Percentiles rank a stretch among this genome's conserved stretches.
These are phyloP conservation scores for Fagopyrum esculentum DNA, from an alignment of 148 eudicot genomes.

Conservation along the genomic window DNA sequence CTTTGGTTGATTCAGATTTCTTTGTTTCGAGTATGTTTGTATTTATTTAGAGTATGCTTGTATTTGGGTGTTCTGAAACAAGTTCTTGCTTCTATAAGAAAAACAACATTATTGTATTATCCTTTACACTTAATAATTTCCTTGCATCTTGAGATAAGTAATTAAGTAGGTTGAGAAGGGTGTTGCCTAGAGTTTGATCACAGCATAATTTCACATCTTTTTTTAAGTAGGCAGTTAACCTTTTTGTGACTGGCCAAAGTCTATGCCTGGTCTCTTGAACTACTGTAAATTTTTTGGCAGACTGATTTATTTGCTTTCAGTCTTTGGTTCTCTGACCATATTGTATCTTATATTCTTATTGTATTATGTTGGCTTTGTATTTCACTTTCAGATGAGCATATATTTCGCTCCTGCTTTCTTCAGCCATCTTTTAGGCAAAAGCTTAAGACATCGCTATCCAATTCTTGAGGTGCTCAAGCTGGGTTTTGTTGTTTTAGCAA, in stretches of 20 bases:
- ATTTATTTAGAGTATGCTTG: not conserved
- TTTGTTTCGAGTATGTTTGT: not conserved
- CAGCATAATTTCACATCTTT: not conserved
- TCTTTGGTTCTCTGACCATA: not conserved
- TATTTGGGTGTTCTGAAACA: not conserved
- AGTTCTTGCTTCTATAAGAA: not conserved
- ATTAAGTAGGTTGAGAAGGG: not conserved
- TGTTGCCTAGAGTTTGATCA: not conserved
- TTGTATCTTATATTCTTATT: not conserved
- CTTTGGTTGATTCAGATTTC: not conserved
- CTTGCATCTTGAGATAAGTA: not conserved
- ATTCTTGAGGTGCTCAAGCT: conserved; percentile 60
- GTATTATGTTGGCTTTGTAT: not conserved
- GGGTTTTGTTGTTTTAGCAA: conserved; percentile 67
- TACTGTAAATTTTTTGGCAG: not conserved
- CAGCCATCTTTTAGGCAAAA: conserved; percentile 77
- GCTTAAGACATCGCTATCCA: conserved; percentile 67
- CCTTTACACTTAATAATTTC: not conserved
- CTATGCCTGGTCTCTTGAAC: not conserved
- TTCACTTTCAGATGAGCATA: conserved; percentile 78
- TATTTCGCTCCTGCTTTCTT: conserved; percentile 96
- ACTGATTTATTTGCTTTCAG: not conserved
- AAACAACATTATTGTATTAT: not conserved
- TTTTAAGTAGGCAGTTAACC: not conserved
- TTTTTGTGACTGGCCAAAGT: not conserved